Evolutionary conservation across 129 eudicot genomes (phyloP).

Genomic region (Silybum marianum): DNA sequence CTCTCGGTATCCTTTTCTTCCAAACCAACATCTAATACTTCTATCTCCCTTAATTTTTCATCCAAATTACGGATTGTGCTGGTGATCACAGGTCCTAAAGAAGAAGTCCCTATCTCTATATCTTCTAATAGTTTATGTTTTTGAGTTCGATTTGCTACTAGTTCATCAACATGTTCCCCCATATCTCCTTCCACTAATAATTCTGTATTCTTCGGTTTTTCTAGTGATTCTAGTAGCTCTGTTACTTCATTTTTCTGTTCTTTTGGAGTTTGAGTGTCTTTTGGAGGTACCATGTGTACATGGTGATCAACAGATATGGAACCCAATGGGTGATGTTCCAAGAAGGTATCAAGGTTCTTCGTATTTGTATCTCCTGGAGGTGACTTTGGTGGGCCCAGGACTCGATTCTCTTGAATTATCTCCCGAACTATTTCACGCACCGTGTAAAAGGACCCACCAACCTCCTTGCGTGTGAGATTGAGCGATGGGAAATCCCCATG

Average conservation of each 20-base stretch:
- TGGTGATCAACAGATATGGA: slow-evolving; percentile 54
- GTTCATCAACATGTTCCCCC: slow-evolving; percentile 28
- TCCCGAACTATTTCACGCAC: slow-evolving; percentile 93
- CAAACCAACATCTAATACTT: slow-evolving; percentile 1
- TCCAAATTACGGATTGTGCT: slow-evolving; percentile 22
- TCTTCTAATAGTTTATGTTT: slow-evolving; percentile 26
- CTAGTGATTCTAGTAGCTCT: too few relatives aligned
- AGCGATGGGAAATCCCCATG: slow-evolving; percentile 87
- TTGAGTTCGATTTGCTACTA: slow-evolving; percentile 33
- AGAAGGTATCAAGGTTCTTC: slow-evolving; percentile 30
- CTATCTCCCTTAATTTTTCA: slow-evolving; percentile 6
- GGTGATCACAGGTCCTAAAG: slow-evolving; percentile 40
- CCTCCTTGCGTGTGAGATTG: slow-evolving; percentile 90
- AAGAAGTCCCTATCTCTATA: slow-evolving; percentile 53
- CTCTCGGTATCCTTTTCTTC: not conserved
- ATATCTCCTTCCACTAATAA: slow-evolving; percentile 23
- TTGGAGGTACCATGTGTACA: slow-evolving; percentile 28
- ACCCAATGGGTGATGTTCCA: slow-evolving; percentile 58
- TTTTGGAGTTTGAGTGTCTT: slow-evolving; percentile 28
- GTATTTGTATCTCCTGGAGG: slow-evolving; percentile 45
- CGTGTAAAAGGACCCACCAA: slow-evolving; percentile 94
- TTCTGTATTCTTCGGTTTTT: not conserved
- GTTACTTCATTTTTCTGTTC: too few relatives aligned
- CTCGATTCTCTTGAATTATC: slow-evolving; percentile 90
- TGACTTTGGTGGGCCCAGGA: slow-evolving; percentile 77